phyloP scores from a whole-genome alignment of 495 filamentous ascomycete species.

The Hypoxylon intermedium region DNA sequence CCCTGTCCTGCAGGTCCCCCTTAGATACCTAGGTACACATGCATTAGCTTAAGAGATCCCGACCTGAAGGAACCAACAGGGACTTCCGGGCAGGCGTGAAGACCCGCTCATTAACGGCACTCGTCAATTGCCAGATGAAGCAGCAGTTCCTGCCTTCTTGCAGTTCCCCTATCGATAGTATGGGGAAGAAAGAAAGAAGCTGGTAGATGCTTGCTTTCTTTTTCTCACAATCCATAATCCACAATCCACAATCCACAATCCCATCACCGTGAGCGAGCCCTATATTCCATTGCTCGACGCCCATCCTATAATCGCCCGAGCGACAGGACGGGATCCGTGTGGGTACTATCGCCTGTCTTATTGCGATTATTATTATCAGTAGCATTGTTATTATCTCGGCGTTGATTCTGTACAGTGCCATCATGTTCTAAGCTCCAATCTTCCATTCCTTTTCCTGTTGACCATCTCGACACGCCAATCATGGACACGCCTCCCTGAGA shows the following conservation, averaged over 20 bases:
- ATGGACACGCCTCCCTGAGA: constrained; percentile 17
- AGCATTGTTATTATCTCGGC: background rate
- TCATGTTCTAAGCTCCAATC: background rate
- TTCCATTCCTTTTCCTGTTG: background rate
- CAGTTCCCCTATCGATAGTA: constrained; percentile 20
- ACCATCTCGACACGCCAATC: constrained; percentile 6
- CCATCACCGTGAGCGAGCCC: constrained; percentile 11
- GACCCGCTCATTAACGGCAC: constrained; percentile 24
- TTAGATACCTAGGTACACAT: no score
- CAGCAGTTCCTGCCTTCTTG: constrained; percentile 24
- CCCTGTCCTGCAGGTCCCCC: constrained; percentile 28
- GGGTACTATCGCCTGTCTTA: background rate
- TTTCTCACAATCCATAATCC: no score
- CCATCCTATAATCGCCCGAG: constrained; percentile 14
- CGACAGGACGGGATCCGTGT: constrained; percentile 8
- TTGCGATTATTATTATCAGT: background rate
- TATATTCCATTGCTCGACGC: constrained; percentile 4
- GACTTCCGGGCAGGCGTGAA: constrained; percentile 3
- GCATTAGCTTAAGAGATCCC: constrained; percentile 26
- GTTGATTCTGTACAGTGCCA: background rate
- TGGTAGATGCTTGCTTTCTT: constrained; percentile 13
- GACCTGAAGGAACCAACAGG: constrained; percentile 30
- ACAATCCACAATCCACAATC: background rate
- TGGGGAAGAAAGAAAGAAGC: background rate
- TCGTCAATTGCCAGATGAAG: constrained; percentile 23